Evolutionary conservation across 306 rosid genomes (phyloP).

Genomic region (Quercus glauca): DNA sequence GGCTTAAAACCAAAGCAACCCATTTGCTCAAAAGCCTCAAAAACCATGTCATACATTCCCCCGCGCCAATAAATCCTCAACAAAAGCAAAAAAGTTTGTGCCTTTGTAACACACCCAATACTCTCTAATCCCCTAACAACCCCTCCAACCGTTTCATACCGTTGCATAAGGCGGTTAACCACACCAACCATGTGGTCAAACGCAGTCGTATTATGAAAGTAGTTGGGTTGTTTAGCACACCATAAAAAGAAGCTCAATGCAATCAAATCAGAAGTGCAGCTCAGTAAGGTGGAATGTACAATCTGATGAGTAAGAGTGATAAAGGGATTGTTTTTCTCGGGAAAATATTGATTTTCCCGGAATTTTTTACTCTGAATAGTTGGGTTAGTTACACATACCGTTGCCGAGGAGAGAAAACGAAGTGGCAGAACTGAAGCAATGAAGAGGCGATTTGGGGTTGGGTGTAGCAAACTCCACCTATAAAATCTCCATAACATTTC

Average conservation of each 20-base stretch:
- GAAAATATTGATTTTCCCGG: neutral
- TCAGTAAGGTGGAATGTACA: conserved; percentile 34
- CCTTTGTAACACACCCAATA: conserved; percentile 46
- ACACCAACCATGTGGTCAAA: conserved; percentile 38
- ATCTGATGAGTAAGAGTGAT: conserved; percentile 29
- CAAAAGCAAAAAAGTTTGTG: conserved; percentile 44
- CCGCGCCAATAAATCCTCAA: conserved; percentile 55
- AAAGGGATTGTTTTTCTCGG: conserved; percentile 15
- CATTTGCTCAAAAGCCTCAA: conserved; percentile 47
- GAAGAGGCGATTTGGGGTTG: conserved; percentile 14
- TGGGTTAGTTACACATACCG: conserved; percentile 1
- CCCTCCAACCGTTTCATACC: conserved; percentile 33
- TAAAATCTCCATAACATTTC: conserved; percentile 31
- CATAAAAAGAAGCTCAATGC: conserved; percentile 51
- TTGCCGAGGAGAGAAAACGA: conserved; percentile 7
- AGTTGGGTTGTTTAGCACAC: conserved; percentile 43
- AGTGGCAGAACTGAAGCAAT: neutral
- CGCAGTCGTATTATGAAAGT: conserved; percentile 22
- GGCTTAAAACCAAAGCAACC: conserved; percentile 33
- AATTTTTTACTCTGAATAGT: neutral
- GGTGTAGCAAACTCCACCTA: conserved; percentile 10
- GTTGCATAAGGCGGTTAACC: conserved; percentile 32
- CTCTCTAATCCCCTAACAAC: conserved; percentile 35
- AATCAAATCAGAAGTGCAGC: conserved; percentile 52
- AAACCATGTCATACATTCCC: conserved; percentile 37